Evolutionary conservation across 2,329 filamentous ascomycete species (phyloP), one percentile per base, ranked within the genome.

Genomic region (Keithomyces neogunnii): DNA sequence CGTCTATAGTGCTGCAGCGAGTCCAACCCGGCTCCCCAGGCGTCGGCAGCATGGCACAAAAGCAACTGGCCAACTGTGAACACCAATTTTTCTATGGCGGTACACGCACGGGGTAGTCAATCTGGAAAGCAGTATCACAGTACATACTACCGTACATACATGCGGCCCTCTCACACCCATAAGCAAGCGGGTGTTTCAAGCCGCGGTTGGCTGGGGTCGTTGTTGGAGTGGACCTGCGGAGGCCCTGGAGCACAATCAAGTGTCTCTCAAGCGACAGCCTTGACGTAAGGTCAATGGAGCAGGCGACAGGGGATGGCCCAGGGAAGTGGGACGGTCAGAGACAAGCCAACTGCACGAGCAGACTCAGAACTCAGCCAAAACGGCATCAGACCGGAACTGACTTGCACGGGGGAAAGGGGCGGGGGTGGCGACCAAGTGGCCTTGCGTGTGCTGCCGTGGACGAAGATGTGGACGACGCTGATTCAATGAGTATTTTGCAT

Each of bases 271-370:
- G 46, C 26, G 30, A 45, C 46, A 49, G 39, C 49, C 47, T 48
- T 55, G 53, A 53, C 53, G 53, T 55, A 55, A 49, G 47, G 40
- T 33, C 36, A 48, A 44, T 31, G 45, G 43, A 35, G n/a, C 31
- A 45, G 43, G 29, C 30, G 43, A 51, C 42, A 35, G 38, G 46
- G 49, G 38, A 47, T 45, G 38, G 45, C 43, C 47, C 52, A 48
- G 45, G n/a, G 4, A 42, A 19, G 50, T 48, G 50, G 32, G 45
- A 45, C 40, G 10, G 32, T 30, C n/a, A 47, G 36, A 51, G 47
- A 43, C 49, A 51, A 43, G 43, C 43, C 9, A 26, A 35, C 33
- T 38, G 36, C 29, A 33, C 33, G 13, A 48, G 38, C 32, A 13
- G 47, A 52, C 51, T 46, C 51, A 52, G 51, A 49, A 49, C 43